phyloP scores from a whole-genome alignment of 2,329 filamentous ascomycete genomes.

The Penicillium sp. region DNA sequence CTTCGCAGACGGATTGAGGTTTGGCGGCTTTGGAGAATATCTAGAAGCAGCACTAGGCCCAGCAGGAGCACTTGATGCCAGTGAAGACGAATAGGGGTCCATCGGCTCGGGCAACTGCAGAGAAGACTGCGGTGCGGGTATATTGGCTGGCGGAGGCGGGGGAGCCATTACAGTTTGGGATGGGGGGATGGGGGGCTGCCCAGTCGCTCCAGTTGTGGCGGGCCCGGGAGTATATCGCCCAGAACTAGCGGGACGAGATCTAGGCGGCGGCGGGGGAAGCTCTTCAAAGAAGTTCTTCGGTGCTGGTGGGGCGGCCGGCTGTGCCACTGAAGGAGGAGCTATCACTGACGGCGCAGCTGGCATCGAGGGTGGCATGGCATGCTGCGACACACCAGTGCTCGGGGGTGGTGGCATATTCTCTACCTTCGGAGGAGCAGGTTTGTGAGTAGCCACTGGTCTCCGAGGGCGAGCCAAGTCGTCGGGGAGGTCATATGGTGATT shows the following conservation, averaged over 20 bases:
- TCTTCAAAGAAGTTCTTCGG: conserved; percentile 75
- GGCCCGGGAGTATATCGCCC: conserved; percentile 47
- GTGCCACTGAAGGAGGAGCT: conserved; percentile 42
- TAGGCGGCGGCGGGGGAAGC: conserved; percentile 63
- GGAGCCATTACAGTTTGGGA: conserved; percentile 23
- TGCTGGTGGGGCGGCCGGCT: conserved; percentile 24
- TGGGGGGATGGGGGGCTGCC: conserved; percentile 18
- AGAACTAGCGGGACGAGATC: conserved; percentile 60
- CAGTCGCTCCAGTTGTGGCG: conserved; percentile 26
- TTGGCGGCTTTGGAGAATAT: conserved; percentile 48
- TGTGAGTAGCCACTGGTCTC: conserved; percentile 66
- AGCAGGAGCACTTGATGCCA: conserved; percentile 33
- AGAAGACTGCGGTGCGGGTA: conserved; percentile 23
- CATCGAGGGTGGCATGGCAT: conserved; percentile 6
- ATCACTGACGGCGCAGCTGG: conserved; percentile 20
- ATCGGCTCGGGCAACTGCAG: conserved; percentile 38
- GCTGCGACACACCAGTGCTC: conserved; percentile 60
- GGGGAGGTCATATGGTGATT: conserved; percentile 92
- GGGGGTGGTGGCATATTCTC: conserved; percentile 57
- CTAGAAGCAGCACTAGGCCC: conserved; percentile 39
- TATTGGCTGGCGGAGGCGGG: conserved; percentile 16
- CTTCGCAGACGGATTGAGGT: conserved; percentile 36
- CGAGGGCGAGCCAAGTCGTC: conserved; percentile 74
- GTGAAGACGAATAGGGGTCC: conserved; percentile 36
- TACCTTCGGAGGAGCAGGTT: conserved; percentile 53